These are phyloP conservation scores for Oryza rufipogon DNA, from an alignment of 176 grass and related monocot species.

Conservation along the genomic window DNA sequence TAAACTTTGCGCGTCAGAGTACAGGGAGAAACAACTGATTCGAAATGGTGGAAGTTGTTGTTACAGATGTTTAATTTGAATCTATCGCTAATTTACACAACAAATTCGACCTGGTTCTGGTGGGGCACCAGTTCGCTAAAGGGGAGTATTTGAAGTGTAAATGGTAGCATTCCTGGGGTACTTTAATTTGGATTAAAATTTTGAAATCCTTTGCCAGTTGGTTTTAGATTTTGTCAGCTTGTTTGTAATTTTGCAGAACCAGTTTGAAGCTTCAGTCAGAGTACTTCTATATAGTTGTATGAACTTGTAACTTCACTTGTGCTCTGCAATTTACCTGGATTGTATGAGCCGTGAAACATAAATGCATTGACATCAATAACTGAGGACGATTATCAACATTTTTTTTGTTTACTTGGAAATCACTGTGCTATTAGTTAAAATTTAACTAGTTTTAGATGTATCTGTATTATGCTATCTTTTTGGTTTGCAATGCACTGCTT, in stretches of 20 bases:
- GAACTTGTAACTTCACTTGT: background rate
- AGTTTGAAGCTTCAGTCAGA: constrained; percentile 15
- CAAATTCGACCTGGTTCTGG: background rate
- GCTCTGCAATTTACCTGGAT: background rate
- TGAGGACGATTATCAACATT: background rate
- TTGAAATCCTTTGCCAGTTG: background rate
- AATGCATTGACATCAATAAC: background rate
- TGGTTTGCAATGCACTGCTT: constrained; percentile 12
- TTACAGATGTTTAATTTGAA: background rate
- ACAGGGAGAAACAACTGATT: constrained; percentile 1
- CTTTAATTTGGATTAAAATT: background rate
- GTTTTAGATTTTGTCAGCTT: constrained; percentile 6
- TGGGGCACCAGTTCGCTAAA: background rate
- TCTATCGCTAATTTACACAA: background rate
- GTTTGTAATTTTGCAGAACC: background rate
- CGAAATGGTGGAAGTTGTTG: background rate
- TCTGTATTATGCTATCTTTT: constrained; percentile 19
- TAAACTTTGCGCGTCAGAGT: background rate
- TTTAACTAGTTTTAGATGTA: constrained; percentile 17
- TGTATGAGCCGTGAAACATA: constrained; percentile 17
- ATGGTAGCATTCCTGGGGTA: background rate
- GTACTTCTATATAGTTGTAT: background rate
- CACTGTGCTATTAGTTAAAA: background rate
- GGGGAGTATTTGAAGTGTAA: background rate
- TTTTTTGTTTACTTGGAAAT: background rate